These are phyloP conservation scores for Trichoderma atroviride DNA, from an alignment of 2,329 filamentous ascomycete genomes.

Conservation along the genomic window DNA sequence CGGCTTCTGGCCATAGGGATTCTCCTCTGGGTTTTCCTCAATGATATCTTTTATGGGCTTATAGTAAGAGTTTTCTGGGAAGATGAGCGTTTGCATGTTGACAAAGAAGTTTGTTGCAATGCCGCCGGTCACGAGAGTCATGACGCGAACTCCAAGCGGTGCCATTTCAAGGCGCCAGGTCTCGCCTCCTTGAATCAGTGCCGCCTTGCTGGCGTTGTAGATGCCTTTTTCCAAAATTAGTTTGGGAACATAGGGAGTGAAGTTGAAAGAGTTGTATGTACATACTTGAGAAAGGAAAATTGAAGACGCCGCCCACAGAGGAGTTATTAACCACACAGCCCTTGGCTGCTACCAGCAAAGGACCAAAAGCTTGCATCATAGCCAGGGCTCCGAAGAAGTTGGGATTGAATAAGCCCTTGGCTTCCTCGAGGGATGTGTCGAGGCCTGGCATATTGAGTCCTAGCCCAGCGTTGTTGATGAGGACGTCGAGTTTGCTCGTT, in stretches of 20 bases:
- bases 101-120: conserved; percentile 27
- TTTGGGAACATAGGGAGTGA: no score
- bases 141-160: conserved; percentile 35
- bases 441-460: conserved; percentile 30
- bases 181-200: conserved; percentile 31
- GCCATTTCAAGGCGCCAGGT: conserved; percentile 34
- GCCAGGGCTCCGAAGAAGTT: conserved; percentile 45
- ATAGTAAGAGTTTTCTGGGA: conserved; percentile 32
- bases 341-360: conserved; percentile 36
- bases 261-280: neutral
- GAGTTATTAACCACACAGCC: conserved; percentile 33
- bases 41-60: conserved; percentile 17
- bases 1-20: conserved; percentile 25
- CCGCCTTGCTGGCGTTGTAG: conserved; percentile 35
- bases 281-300: conserved; percentile 8
- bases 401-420: conserved; percentile 36
- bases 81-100: neutral
- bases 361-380: conserved; percentile 44
- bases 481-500: conserved; percentile 33
- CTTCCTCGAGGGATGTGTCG: conserved; percentile 32
- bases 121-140: conserved; percentile 32
- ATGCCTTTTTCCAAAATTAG: conserved; percentile 29
- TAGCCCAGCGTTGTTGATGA: conserved; percentile 38
- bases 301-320: neutral
- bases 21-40: conserved; percentile 10